Percentiles rank a stretch among this genome's conserved stretches.
phyloP scores from a whole-genome alignment of 2,329 filamentous ascomycete genomes.

The Thermoascus crustaceus region DNA sequence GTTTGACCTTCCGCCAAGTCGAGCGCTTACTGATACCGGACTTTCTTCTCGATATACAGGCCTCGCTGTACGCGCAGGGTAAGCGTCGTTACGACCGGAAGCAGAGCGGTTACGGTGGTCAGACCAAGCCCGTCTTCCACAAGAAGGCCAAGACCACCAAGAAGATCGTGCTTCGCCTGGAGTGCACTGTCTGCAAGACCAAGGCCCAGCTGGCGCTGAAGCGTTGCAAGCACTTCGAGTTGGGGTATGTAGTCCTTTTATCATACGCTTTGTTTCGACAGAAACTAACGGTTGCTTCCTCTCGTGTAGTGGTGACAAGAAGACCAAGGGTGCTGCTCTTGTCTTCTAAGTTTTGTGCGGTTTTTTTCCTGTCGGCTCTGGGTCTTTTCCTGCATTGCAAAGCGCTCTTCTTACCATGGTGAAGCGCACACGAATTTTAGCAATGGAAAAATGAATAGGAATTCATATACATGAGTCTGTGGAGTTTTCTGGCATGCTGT shows the following conservation, averaged over 20 bases:
- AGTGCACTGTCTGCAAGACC: slow-evolving; percentile 96
- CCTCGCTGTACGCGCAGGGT: slow-evolving; percentile 93
- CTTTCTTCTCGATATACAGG: slow-evolving; percentile 39
- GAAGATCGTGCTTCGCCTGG: slow-evolving; percentile 98
- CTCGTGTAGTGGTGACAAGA: slow-evolving; percentile 98
- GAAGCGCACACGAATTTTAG: slow-evolving; percentile 32
- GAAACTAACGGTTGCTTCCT: slow-evolving; percentile 34
- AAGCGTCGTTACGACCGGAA: slow-evolving; percentile 99
- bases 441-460: slow-evolving; percentile 37
- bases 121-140: slow-evolving; percentile 99
- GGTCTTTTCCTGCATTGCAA: slow-evolving; percentile 35
- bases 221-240: slow-evolving; percentile 99
- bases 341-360: slow-evolving; percentile 82
- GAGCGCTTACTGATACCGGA: slow-evolving; percentile 17
- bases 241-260: slow-evolving; percentile 62
- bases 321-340: slow-evolving; percentile 99
- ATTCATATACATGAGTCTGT: slow-evolving; percentile 33
- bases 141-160: slow-evolving; percentile 99
- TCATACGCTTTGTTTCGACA: slow-evolving; percentile 3
- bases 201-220: slow-evolving; percentile 97
- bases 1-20: slow-evolving; percentile 10
- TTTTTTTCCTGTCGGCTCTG: slow-evolving; percentile 35
- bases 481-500: slow-evolving; percentile 12
- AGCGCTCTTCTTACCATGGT: slow-evolving; percentile 23
- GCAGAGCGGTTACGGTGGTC: slow-evolving; percentile 99